Evolutionary conservation across 208 protist genomes (phyloP), one percentile per base, ranked within the genome.

Genomic region (Leptomonas pyrrhocoris): DNA sequence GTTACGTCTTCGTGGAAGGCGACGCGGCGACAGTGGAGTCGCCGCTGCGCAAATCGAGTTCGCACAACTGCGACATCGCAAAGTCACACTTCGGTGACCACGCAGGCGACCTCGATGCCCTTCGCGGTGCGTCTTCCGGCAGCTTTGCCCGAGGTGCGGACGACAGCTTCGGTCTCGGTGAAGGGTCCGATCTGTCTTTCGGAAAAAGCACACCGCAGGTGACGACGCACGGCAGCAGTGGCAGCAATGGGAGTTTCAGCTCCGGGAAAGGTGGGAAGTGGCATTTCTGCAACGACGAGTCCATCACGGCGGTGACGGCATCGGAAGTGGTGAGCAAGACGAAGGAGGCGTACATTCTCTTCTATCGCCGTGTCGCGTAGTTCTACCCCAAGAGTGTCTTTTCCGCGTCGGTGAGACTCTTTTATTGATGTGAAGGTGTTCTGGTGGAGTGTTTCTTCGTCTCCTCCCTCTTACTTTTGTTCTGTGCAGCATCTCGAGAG

Each of bases 251-350:
- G 4, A 19, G 43, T 40, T 30, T 6, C 5, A 12, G 19, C 49
- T 21, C 56, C 18, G 48, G 64, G n/a, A 46, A 45, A 27, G 11
- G 46, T 9, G 72, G 64, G 25, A 74, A 55, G 55, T 96, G 91
- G 91, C 93, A 84, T 55, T 58, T 83, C n/a, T 96, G 91, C 79
- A 93, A 92, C 54, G 91, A 96, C 58, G 60, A 77, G 19, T 55
- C 21, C 5, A 92, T 96, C 27, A 80, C 69, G 0, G 31, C 67
- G 13, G 74, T 88, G 16, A 60, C 53, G 40, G 71, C 74, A 11
- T 51, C 43, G 25, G 77, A 90, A 27, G 88, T 75, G 19, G 49
- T 86, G 36, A 77, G 68, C 7, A 83, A 75, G 19, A 64, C 83
- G 16, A 76, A 77, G 45, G 68, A 83, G 28, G 91, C 82, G 25